These are phyloP conservation scores for Magnolia sinica DNA, from an alignment of 164 flowering plant species.

Conservation along the genomic window DNA sequence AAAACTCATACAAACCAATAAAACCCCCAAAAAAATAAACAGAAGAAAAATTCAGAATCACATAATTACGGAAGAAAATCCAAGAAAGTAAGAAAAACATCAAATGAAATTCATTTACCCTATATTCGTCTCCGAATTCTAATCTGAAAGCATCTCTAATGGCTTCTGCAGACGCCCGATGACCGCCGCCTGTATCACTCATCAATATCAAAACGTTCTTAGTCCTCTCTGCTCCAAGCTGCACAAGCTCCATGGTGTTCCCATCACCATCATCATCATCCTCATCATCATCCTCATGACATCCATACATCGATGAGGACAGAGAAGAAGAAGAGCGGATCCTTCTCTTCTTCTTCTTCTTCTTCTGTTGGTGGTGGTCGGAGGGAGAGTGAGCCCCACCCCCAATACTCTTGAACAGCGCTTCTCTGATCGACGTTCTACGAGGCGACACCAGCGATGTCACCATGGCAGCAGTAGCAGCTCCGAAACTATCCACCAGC, in stretches of 20 bases:
- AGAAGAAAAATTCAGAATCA: no score
- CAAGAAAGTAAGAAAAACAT: not conserved
- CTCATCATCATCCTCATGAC: conserved; percentile 35
- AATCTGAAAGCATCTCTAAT: conserved; percentile 77
- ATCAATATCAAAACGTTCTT: conserved; percentile 86
- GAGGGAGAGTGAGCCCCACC: no score
- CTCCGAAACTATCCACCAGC: conserved; percentile 8
- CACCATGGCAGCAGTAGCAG: conserved; percentile 24
- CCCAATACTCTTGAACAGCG: conserved; percentile 17
- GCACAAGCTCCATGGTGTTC: conserved; percentile 53
- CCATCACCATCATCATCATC: no score
- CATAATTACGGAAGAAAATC: no score
- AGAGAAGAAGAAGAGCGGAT: not conserved
- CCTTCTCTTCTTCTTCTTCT: not conserved
- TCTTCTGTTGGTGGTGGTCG: not conserved
- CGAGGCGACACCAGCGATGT: conserved; percentile 53
- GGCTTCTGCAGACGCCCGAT: conserved; percentile 96
- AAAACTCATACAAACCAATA: no score
- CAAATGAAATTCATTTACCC: conserved; percentile 29
- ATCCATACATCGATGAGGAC: conserved; percentile 6
- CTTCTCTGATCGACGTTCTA: conserved; percentile 25
- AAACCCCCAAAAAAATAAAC: no score
- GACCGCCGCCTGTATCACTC: conserved; percentile 99
- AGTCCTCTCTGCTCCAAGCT: conserved; percentile 86
- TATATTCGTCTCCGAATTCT: conserved; percentile 81